Evolutionary conservation across 2,329 filamentous ascomycete genomes (phyloP), one percentile per base, ranked within the genome.

Genomic region (Didymella glomerata): DNA sequence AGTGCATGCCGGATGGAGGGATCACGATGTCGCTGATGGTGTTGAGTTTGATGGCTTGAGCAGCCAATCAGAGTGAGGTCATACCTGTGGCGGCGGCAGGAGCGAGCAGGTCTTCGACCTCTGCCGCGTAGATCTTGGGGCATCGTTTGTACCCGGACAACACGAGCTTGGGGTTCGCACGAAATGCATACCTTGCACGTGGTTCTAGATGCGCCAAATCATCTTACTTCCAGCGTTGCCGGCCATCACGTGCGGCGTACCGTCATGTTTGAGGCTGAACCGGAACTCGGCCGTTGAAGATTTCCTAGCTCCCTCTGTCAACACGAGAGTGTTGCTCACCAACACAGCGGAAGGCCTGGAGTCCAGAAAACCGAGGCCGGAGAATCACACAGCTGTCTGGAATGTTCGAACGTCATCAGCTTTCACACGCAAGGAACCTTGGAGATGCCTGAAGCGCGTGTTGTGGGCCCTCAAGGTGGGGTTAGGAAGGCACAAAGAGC

Each of bases 371-470:
- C 10, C 36, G 27, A 38, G 41, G 44, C 27, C 36, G 50, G 32
- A 47, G 18, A 18, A 11, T 25, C 41, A 42, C 30, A 20, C 40
- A 20, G 24, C 27, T 30, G 46, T 49, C 56, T 59, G 50, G 56
- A 59, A 59, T 54, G 51, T 59, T 59, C 56, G 27, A 50, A 54
- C 56, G 56, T 59, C 56, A 59, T 54, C 50, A 42, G 34, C 24
- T 45, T 14, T 25, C 20, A 24, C 10, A 59, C n/a, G 56, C 50
- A 54, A 59, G 50, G 50, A 50, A 44, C n/a, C n/a, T n/a, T n/a
- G n/a, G n/a, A n/a, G n/a, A n/a, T 44, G 41, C 24, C 20, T 46
- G 49, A n/a, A 18, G 30, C 10, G 20, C 34, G 32, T 34, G 40
- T 40, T 45, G 56, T 50, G 55, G 55, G 38, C 46, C 45, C 36